Base-by-base conservation (phyloP, 768 basidiomycete species). In the Lactifluus subvellereus region DNA sequence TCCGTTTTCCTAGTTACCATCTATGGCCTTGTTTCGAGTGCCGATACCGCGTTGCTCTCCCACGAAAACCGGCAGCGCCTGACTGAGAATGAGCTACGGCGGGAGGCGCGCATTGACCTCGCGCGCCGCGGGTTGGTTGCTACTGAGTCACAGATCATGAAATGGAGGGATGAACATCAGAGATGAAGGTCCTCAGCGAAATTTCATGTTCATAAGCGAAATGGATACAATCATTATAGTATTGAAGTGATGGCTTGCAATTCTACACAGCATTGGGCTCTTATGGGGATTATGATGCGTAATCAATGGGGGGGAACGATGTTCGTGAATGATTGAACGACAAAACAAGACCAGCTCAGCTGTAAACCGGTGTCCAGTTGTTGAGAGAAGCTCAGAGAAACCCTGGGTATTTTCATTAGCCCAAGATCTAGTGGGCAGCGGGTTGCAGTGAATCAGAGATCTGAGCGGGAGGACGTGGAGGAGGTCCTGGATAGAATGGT, bases 61-160 rank as follows among this genome's bases (percentile, higher is more conserved):
- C 87, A 89, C 66, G 90, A 94, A 75, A 79, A 79, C 49, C 74
- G 79, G 51, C 78, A 87, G 67, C 83, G 92, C 33, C 74, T 77
- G 62, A 80, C 83, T 60, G 91, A 94, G 71, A 84, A 87, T 65
- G 74, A 78, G 14, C 74, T 94, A 43, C 84, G 92, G 42, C 80
- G 83, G 56, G 79, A 89, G 72, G 92, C 92, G 10, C 79, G 88
- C 47, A 77, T 86, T 38, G 90, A 91, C 59, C 80, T 95, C 52
- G 84, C 87, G 18, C 80, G 84, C 43, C 82, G 83, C 63, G 92
- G 92, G 30, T 76, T 89, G 49, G 81, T 94, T 57, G 84, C 84
- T 2, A 93, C 91, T 7, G 92, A 95, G 73, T 84, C 88, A 9
- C 91, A 89, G 65, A 94, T 94, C 37, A 78, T 84, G 37, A 85